Evolutionary conservation across 2,329 filamentous ascomycete species (phyloP).

Genomic region (Aspergillus neotritici): DNA sequence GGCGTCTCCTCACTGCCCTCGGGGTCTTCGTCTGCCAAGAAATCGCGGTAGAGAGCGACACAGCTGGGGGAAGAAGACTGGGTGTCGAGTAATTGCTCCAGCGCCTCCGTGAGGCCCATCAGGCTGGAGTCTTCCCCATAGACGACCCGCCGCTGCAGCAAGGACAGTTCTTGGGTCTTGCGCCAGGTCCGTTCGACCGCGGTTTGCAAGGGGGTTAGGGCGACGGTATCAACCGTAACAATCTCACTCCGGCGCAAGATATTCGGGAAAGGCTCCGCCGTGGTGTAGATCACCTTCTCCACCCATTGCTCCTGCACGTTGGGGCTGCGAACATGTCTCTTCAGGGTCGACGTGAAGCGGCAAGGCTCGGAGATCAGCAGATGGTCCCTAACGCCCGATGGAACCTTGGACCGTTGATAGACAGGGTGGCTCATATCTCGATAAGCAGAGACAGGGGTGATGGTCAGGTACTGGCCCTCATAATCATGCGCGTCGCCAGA

Average conservation of each 20-base stretch:
- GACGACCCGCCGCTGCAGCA: constrained; percentile 66
- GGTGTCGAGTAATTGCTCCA: constrained; percentile 72
- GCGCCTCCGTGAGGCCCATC: constrained; percentile 65
- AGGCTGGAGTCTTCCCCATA: constrained; percentile 68
- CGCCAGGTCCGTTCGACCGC: constrained; percentile 83
- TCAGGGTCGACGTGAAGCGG: constrained; percentile 69
- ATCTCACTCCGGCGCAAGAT: constrained; percentile 86
- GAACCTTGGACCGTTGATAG: constrained; percentile 80
- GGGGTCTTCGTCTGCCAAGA: constrained; percentile 54
- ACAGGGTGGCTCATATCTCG: constrained; percentile 77
- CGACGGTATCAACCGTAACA: constrained; percentile 59
- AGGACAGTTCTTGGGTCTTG: constrained; percentile 79
- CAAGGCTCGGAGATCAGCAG: constrained; percentile 72
- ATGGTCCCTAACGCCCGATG: constrained; percentile 79
- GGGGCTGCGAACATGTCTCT: constrained; percentile 62
- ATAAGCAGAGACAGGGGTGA: constrained; percentile 74
- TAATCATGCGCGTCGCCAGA: constrained; percentile 67
- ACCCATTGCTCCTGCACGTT: constrained; percentile 66
- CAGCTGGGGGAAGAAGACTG: constrained; percentile 68
- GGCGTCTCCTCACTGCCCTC: constrained; percentile 47
- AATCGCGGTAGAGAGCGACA: constrained; percentile 68
- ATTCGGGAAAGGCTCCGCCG: constrained; percentile 81
- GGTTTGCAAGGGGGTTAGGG: constrained; percentile 72
- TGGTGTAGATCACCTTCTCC: constrained; percentile 79
- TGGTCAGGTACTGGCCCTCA: constrained; percentile 83